phyloP scores from a whole-genome alignment of 2,329 filamentous ascomycete species.

The Monilinia aucupariae region DNA sequence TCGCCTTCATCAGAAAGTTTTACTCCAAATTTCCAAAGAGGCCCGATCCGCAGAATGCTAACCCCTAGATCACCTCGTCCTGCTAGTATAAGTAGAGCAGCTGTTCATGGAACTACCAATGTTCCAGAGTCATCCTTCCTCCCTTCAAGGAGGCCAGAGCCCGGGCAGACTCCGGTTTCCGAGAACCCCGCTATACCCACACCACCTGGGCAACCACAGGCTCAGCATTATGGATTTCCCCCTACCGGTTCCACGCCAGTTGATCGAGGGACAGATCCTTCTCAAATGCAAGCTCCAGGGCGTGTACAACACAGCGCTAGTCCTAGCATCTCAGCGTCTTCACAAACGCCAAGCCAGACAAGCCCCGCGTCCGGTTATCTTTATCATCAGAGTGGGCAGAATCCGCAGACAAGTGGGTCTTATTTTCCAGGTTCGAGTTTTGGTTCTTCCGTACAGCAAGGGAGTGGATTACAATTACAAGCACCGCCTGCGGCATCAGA shows the following conservation, averaged over 20 bases:
- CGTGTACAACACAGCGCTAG: constrained; percentile 39
- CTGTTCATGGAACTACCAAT: constrained; percentile 43
- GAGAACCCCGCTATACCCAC: constrained; percentile 43
- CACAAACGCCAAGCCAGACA: constrained; percentile 41
- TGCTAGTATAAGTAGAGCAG: constrained; percentile 44
- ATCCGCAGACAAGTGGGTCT: constrained; percentile 23
- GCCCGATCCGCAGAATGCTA: constrained; percentile 27
- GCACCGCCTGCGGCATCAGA: constrained; percentile 30
- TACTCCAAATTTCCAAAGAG: constrained; percentile 28
- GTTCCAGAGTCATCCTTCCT: constrained; percentile 46
- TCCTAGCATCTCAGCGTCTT: constrained; percentile 44
- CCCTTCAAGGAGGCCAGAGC: constrained; percentile 40
- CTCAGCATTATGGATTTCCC: constrained; percentile 35
- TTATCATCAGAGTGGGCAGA: constrained; percentile 27
- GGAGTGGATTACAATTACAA: constrained; percentile 33
- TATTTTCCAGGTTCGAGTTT: constrained; percentile 34
- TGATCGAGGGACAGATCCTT: constrained; percentile 33
- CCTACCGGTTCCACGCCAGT: constrained; percentile 38
- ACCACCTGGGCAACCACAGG: constrained; percentile 23
- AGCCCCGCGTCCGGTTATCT: constrained; percentile 34
- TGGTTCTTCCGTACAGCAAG: constrained; percentile 29
- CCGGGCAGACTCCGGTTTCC: constrained; percentile 35
- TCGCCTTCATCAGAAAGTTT: constrained; percentile 24
- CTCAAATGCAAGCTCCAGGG: constrained; percentile 39
- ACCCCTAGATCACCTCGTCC: constrained; percentile 43